A percentile compares a stretch with the other conserved stretches of the same genome.
These are phyloP conservation scores for Pleurotus tuber-regium DNA, from an alignment of 768 basidiomycete species.

Conservation along the genomic window DNA sequence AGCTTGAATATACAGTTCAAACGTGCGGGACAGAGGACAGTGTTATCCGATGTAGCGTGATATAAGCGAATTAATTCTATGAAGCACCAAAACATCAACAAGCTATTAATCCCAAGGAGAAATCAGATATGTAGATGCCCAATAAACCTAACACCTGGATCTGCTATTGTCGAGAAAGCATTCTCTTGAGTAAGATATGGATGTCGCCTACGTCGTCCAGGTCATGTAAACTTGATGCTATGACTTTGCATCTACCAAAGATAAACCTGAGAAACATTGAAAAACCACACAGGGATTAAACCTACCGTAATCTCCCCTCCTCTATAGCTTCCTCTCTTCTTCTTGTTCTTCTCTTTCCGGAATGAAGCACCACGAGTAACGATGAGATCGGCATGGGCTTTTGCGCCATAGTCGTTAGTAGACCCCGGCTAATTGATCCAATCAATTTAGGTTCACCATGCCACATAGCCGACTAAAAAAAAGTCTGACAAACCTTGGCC, in stretches of 20 bases:
- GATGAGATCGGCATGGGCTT: slow-evolving; percentile 83
- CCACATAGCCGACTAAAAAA: slow-evolving; percentile 4
- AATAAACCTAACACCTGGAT: no score
- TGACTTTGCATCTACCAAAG: slow-evolving; percentile 66
- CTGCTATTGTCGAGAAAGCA: no score
- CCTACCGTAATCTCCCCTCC: slow-evolving; percentile 94
- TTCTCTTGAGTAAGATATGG: no score
- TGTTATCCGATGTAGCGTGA: no score
- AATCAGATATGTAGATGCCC: no score
- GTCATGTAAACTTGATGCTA: slow-evolving; percentile 78
- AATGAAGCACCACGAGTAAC: slow-evolving; percentile 94
- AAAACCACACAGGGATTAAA: slow-evolving; percentile 12
- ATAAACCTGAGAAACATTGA: not conserved
- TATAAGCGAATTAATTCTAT: no score
- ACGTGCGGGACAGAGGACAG: no score
- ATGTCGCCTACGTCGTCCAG: no score
- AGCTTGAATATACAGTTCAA: no score
- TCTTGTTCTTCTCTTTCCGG: slow-evolving; percentile 99
- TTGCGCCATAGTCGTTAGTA: slow-evolving; percentile 81
- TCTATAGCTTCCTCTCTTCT: slow-evolving; percentile 92
- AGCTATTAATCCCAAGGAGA: no score
- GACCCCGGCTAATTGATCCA: slow-evolving; percentile 50
- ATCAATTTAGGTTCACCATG: not conserved
- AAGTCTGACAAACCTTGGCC: slow-evolving; percentile 55
- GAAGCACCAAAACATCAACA: no score